Percentiles rank a stretch among this genome's conserved stretches.
phyloP scores from a whole-genome alignment of 2,329 filamentous ascomycete genomes.

The Microdochium paspali region DNA sequence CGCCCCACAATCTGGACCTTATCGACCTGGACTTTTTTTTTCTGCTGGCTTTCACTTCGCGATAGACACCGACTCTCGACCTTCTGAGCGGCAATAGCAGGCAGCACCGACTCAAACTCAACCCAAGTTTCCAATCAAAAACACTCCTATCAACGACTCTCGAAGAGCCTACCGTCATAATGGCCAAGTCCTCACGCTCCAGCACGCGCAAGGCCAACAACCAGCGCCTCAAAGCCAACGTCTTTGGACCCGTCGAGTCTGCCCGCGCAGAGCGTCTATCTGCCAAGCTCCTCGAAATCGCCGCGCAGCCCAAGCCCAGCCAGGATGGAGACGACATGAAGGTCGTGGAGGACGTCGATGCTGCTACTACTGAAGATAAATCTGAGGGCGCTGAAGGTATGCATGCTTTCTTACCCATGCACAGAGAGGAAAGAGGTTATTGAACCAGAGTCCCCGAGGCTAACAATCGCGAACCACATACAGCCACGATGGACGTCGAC shows the following conservation, averaged over 20 bases:
- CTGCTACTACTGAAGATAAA: too few relatives aligned
- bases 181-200: constrained; percentile 82
- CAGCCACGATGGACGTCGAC: constrained; percentile 49
- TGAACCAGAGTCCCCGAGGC: not conserved
- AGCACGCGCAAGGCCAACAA: constrained; percentile 79
- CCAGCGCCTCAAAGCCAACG: constrained; percentile 64
- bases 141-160: too few relatives aligned
- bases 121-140: too few relatives aligned
- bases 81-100: too few relatives aligned
- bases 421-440: constrained; percentile 5
- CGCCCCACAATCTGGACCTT: not conserved
- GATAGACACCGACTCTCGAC: too few relatives aligned
- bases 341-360: constrained; percentile 29
- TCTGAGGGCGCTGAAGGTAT: too few relatives aligned
- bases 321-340: constrained; percentile 34
- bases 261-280: constrained; percentile 77
- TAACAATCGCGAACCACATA: constrained; percentile 5
- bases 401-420: constrained; percentile 3
- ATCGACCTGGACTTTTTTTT: constrained; percentile 9
- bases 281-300: constrained; percentile 75
- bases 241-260: constrained; percentile 76
- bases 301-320: constrained; percentile 62
- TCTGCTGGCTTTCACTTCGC: constrained; percentile 3
- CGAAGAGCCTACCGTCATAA: too few relatives aligned
- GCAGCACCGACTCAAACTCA: too few relatives aligned